Base-by-base conservation (phyloP, 2,329 filamentous ascomycete genomes). In the Phialophora verrucosa region DNA sequence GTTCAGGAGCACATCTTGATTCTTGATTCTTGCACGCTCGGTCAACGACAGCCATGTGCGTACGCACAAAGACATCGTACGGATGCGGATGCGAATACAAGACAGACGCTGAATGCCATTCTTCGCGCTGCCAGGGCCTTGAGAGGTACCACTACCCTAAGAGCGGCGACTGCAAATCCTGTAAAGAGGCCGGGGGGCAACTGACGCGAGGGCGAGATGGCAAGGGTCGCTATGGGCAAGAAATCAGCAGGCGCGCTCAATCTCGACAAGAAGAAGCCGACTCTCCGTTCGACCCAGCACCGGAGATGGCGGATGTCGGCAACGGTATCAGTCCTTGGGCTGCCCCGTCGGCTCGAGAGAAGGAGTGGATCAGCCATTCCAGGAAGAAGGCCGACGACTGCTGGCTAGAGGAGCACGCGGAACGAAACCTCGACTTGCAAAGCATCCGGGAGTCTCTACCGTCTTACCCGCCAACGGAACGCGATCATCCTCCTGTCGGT, bases 51-150 rank as follows among this genome's bases (percentile, higher is more conserved):
- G 61, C 38, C 49, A 73, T 73, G 72, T 73, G 72, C 49, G 65
- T 70, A 10, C 70, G 69, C 55, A 72, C 68, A 17, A 72, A 72
- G 50, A 73, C 68, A 17, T 69, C 66, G 44, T 73, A 70, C 49
- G 72, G 71, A n/a, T 73, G 72, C 53, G 72, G 72, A 31, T 66
- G 67, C 55, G 64, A 68, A 38, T 68, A 67, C 63, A 72, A 71
- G 51, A 67, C 66, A 17, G 69, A 64, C 57, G 65, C 65, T 31
- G 35, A 64, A 20, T 73, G 72, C 54, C 57, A 63, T 17, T 62
- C 51, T 14, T 64, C 64, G 6, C 56, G 44, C 35, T 73, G 72
- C 59, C 62, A 47, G 32, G 62, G 54, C 14, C 49, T 71, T 25
- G 70, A 68, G 38, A 65, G 65, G 44, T 72, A 68, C 59, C 67